Conservation (phyloP, 345 rosid genomes). For the Firmiana major region DNA sequence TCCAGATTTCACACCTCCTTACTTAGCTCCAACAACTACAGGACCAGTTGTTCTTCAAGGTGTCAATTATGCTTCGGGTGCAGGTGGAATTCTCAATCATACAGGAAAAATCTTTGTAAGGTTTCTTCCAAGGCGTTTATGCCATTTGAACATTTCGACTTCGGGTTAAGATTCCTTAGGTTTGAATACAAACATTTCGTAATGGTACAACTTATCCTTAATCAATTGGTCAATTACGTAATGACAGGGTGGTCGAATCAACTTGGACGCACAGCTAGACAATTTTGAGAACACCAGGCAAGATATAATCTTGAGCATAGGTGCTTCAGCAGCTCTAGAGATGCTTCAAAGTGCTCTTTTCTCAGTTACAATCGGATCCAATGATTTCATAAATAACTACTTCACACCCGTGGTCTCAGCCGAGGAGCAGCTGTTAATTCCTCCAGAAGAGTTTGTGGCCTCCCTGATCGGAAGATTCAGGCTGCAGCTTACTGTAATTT, state of each 20-base stretch:
- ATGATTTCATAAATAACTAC: slow-evolving; percentile 75
- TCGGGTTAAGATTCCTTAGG: too few relatives aligned
- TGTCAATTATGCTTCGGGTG: slow-evolving; percentile 84
- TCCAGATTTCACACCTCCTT: slow-evolving; percentile 52
- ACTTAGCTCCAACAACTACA: slow-evolving; percentile 60
- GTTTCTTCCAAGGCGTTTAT: neutral
- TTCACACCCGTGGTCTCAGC: slow-evolving; percentile 52
- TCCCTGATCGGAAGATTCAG: slow-evolving; percentile 52
- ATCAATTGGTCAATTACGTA: neutral
- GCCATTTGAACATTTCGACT: neutral
- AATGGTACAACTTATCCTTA: too few relatives aligned
- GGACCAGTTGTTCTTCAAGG: slow-evolving; percentile 52
- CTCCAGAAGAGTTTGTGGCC: slow-evolving; percentile 50
- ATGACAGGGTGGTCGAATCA: slow-evolving; percentile 59
- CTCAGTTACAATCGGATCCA: slow-evolving; percentile 66
- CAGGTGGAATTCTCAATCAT: slow-evolving; percentile 66
- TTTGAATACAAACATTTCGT: too few relatives aligned
- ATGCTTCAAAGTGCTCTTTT: slow-evolving; percentile 38
- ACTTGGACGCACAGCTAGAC: slow-evolving; percentile 56
- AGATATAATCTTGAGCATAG: slow-evolving; percentile 40
- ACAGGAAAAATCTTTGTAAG: slow-evolving; percentile 77
- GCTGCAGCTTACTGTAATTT: slow-evolving; percentile 54
- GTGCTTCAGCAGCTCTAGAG: slow-evolving; percentile 37
- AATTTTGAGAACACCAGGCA: slow-evolving; percentile 50
- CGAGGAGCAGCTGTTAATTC: slow-evolving; percentile 32